Evolutionary conservation across 2,329 filamentous ascomycete species (phyloP).

Genomic region (Calcarisporium arbuscula): DNA sequence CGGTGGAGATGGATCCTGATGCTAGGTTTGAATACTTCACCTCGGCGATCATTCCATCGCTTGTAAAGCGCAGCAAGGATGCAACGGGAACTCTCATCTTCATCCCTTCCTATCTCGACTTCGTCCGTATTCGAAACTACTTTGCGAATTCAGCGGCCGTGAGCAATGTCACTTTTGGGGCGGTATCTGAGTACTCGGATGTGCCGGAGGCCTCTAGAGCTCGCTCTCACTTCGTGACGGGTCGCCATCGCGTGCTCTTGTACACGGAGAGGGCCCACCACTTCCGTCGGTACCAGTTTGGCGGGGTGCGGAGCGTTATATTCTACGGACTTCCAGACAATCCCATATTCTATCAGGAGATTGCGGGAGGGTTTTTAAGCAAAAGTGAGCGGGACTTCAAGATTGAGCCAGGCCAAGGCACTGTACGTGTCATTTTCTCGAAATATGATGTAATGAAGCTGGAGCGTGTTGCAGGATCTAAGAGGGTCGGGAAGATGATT

Average conservation of each 20-base stretch:
- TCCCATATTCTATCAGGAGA: slow-evolving; percentile 70
- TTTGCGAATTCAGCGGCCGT: slow-evolving; percentile 66
- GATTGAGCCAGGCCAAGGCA: slow-evolving; percentile 53
- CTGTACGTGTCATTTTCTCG: slow-evolving; percentile 64
- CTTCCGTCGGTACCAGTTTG: slow-evolving; percentile 80
- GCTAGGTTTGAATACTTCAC: slow-evolving; percentile 88
- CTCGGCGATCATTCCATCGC: slow-evolving; percentile 67
- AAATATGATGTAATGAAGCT: slow-evolving; percentile 85
- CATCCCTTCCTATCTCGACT: slow-evolving; percentile 90
- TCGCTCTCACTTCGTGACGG: slow-evolving; percentile 78
- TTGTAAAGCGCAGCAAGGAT: slow-evolving; percentile 62
- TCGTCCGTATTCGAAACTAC: slow-evolving; percentile 87
- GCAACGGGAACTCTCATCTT: slow-evolving; percentile 73
- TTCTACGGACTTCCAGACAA: slow-evolving; percentile 92
- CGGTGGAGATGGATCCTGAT: slow-evolving; percentile 72
- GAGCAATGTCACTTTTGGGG: slow-evolving; percentile 55
- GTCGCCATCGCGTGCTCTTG: slow-evolving; percentile 73
- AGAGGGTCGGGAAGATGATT: slow-evolving; percentile 78
- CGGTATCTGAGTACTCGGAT: slow-evolving; percentile 83
- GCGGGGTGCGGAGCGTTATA: slow-evolving; percentile 76
- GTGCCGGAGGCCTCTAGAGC: slow-evolving; percentile 74
- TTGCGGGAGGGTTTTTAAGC: slow-evolving; percentile 61
- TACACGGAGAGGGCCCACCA: slow-evolving; percentile 97
- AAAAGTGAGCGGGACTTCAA: slow-evolving; percentile 51
- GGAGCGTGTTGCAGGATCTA: slow-evolving; percentile 79